Evolutionary conservation across 768 basidiomycete genomes (phyloP).

Genomic region (Hypsizygus marmoreus): DNA sequence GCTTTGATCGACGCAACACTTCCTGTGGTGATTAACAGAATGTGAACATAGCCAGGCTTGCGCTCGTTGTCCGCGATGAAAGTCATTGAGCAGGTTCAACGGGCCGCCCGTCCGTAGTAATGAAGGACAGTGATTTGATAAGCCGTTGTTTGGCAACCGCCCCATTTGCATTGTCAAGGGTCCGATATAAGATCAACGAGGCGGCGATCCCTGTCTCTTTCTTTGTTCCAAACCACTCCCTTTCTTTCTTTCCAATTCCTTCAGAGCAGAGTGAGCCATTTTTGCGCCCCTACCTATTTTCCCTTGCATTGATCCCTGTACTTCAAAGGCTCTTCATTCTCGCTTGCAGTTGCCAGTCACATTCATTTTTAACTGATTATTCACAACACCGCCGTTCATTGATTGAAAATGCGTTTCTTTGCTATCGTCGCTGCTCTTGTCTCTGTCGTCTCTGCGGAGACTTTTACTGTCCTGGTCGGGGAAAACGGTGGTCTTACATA

Average conservation of each 20-base stretch:
- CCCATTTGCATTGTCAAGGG: not conserved
- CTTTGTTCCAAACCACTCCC: not conserved
- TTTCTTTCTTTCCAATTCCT: constrained; percentile 15
- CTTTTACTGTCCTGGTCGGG: constrained; percentile 35
- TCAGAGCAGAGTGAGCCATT: constrained; percentile 34
- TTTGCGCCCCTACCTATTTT: constrained; percentile 11
- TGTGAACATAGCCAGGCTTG: constrained; percentile 51
- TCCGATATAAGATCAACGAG: not conserved
- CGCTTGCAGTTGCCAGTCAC: constrained; percentile 12
- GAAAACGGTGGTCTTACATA: constrained; percentile 25
- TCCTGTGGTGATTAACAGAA: constrained; percentile 88
- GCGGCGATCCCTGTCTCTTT: not conserved
- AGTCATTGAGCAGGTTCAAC: too few species aligned
- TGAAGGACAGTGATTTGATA: not conserved
- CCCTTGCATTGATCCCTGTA: constrained; percentile 7
- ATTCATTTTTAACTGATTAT: constrained; percentile 17
- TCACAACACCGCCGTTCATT: constrained; percentile 8
- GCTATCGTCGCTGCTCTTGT: constrained; percentile 25
- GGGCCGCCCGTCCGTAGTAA: too few species aligned
- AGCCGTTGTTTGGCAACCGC: constrained; percentile 5
- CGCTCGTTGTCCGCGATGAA: constrained; percentile 48
- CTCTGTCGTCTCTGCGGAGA: constrained; percentile 29
- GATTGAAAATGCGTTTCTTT: constrained; percentile 15
- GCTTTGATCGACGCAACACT: constrained; percentile 95
- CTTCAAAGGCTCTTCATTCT: constrained; percentile 23